Base-by-base conservation (phyloP, 1,284 basidiomycete genomes). In the Malassezia vespertilionis region DNA sequence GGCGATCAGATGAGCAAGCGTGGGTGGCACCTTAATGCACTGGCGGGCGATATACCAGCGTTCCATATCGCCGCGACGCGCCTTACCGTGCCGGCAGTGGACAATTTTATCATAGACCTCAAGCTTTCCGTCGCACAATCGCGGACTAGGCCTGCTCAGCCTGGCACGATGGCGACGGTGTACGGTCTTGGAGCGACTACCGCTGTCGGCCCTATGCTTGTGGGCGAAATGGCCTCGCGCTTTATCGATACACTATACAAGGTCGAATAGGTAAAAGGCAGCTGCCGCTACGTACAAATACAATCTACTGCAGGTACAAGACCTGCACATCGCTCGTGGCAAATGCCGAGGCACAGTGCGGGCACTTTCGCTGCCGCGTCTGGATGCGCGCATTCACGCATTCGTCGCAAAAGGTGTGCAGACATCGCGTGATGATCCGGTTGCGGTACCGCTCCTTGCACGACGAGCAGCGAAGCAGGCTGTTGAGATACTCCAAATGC, bases 291-390 rank as follows among this genome's bases (percentile, higher is more conserved):
- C 17, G 22, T 28, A 38, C n/a, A 38, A 31, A 33, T 33, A 32
- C 40, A 42, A 34, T 43, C 31, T 33, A 43, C 41, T 40, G 31
- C 17, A 69, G 54, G 58, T 58, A 51, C 42, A 96, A 73, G 39
- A 79, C 78, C 69, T 87, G 81, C 18, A 89, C 85, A 58, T 97
- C 90, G 53, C 82, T 83, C 61, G 82, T 80, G 5, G 84, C 82
- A 73, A 97, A 97, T 1, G 79, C 75, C 30, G 85, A 66, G 55
- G 83, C 83, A 71, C 91, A 96, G 17, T 84, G 82, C 14, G 91
- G 91, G 72, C 91, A 97, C 73, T 95, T 95, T 37, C 91, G 82
- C 71, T 95, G 90, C 53, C 91, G 80, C 22, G 85, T 90, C 39
- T 83, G 76, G 60, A 97, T 80, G 28, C 93, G 81, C 21, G 82